A percentile compares a stretch with the other conserved stretches of the same genome.
Conservation (phyloP, 495 filamentous ascomycete genomes). For the Aspergillus campestris region DNA sequence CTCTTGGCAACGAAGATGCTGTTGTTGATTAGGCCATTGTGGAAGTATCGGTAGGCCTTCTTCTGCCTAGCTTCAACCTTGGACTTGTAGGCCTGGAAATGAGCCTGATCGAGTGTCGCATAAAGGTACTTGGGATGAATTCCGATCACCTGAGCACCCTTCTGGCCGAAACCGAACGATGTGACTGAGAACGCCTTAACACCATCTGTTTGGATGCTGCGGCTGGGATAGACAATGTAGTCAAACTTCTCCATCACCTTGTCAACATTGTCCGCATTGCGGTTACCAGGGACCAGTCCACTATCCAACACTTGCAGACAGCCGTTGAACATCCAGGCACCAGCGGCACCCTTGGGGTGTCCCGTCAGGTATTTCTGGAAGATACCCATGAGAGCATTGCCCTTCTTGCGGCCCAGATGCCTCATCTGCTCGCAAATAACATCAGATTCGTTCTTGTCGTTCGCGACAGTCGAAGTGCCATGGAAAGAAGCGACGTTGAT, state of each 20-base stretch:
- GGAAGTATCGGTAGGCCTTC: slow-evolving; percentile 96
- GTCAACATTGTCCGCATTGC: slow-evolving; percentile 97
- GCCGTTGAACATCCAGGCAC: slow-evolving; percentile 99
- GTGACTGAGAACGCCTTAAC: slow-evolving; percentile 98
- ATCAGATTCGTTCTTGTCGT: slow-evolving; percentile 99
- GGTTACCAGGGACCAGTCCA: slow-evolving; percentile 91
- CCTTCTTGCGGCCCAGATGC: slow-evolving; percentile 90
- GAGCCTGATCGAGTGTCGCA: slow-evolving; percentile 80
- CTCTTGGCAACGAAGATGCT: slow-evolving; percentile 93
- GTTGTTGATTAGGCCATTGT: slow-evolving; percentile 95
- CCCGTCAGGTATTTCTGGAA: slow-evolving; percentile 99
- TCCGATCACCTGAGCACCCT: slow-evolving; percentile 95
- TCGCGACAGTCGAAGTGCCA: slow-evolving; percentile 94
- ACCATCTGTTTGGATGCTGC: slow-evolving; percentile 93
- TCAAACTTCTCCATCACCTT: slow-evolving; percentile 94
- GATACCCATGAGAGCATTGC: slow-evolving; percentile 91
- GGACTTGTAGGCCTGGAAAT: slow-evolving; percentile 70
- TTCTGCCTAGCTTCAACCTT: slow-evolving; percentile 92
- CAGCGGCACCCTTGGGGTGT: slow-evolving; percentile 97
- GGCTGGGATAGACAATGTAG: slow-evolving; percentile 93
- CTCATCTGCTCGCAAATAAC: slow-evolving; percentile 94
- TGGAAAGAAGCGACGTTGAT: slow-evolving; percentile 95
- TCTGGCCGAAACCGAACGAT: slow-evolving; percentile 98
- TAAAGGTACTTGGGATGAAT: slow-evolving; percentile 95
- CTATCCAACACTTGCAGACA: slow-evolving; percentile 89